phyloP scores from a whole-genome alignment of 208 protist species.

The Borovskyia barvae region DNA sequence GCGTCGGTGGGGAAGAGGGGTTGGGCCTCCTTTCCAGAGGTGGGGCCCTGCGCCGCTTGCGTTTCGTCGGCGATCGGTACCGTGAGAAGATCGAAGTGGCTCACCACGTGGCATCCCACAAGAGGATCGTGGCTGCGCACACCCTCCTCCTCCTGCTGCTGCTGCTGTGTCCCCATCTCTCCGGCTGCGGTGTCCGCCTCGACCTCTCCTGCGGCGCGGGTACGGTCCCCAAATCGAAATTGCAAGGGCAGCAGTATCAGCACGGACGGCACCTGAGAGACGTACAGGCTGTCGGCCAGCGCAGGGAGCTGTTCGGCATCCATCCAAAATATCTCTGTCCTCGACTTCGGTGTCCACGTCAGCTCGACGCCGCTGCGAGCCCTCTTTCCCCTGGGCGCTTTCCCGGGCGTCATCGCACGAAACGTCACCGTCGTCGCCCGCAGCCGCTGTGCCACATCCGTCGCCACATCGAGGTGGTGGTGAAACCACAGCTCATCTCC shows the following conservation, averaged over 20 bases:
- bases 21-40: constrained; percentile 17
- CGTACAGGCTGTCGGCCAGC: constrained; percentile 21
- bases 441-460: constrained; percentile 21
- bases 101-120: constrained; percentile 32
- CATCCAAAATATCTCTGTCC: constrained; percentile 37
- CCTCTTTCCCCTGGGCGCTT: constrained; percentile 9
- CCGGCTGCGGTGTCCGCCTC: not conserved
- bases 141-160: not conserved
- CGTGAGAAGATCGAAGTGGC: constrained; percentile 33
- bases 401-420: constrained; percentile 12
- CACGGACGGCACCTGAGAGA: constrained; percentile 33
- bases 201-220: constrained; percentile 4
- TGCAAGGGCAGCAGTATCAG: constrained; percentile 25
- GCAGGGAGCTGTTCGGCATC: constrained; percentile 39
- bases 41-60: constrained; percentile 14
- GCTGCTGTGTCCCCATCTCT: no score
- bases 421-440: constrained; percentile 9
- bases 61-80: constrained; percentile 14
- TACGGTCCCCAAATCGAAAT: constrained; percentile 7
- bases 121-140: constrained; percentile 14
- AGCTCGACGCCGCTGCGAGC: constrained; percentile 7
- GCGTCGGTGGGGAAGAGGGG: constrained; percentile 31
- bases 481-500: constrained; percentile 37
- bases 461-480: constrained; percentile 31
- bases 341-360: constrained; percentile 14